Conservation (phyloP, 176 grass and related monocot species). For the Pontederia crassipes region DNA sequence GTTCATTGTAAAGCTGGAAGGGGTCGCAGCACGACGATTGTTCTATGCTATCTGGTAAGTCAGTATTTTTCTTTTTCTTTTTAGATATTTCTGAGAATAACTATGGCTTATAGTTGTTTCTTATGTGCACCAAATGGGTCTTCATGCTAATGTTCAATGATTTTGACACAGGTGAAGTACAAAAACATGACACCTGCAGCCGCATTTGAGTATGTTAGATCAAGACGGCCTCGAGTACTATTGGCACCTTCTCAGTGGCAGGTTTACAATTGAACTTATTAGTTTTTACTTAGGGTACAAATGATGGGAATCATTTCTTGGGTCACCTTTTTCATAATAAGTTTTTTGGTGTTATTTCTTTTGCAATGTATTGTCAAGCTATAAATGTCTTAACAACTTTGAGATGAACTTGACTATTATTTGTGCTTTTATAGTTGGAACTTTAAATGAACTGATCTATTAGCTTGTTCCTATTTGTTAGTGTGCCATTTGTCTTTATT, state of each 20-base stretch:
- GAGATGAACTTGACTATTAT: too few relatives aligned
- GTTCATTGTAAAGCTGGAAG: conserved; percentile 98
- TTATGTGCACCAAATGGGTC: background rate
- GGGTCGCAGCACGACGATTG: conserved; percentile 72
- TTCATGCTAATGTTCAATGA: background rate
- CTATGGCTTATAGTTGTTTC: background rate
- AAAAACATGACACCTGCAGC: conserved; percentile 72
- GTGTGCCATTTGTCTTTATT: background rate
- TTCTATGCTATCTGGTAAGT: conserved; percentile 86
- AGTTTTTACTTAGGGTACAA: background rate
- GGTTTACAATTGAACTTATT: conserved; percentile 30
- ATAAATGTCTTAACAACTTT: too few relatives aligned
- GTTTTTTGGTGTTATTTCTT: background rate
- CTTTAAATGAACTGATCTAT: too few relatives aligned
- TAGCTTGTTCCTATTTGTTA: background rate
- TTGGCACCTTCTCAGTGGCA: conserved; percentile 65
- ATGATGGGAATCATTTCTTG: conserved; percentile 8
- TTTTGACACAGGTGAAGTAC: conserved; percentile 53
- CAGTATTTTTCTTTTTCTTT: background rate
- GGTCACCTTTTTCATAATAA: background rate
- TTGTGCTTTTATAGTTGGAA: too few relatives aligned
- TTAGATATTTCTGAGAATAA: background rate
- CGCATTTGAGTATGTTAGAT: conserved; percentile 61
- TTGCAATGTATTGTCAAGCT: too few relatives aligned
- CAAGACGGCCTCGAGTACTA: conserved; percentile 62